A percentile compares a stretch with the other conserved stretches of the same genome.
Conservation (phyloP, 2,329 filamentous ascomycete species). For the Zasmidium citrigriseum region DNA sequence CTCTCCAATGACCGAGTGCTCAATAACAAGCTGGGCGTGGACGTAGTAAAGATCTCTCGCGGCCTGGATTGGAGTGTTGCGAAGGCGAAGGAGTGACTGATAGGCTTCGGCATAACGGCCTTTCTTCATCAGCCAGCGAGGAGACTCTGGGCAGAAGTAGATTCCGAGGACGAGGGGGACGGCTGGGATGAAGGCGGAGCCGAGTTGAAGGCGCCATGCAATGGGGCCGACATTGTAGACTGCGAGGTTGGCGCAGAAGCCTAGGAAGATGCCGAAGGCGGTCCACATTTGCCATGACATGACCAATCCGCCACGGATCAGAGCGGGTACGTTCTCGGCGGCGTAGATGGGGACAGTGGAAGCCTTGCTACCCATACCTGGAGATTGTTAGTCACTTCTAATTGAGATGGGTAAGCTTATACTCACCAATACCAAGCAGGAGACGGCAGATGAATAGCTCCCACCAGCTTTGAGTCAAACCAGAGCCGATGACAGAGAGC, state of each 20-base stretch:
- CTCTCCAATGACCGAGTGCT: slow-evolving; percentile 8
- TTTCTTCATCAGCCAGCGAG: slow-evolving; percentile 31
- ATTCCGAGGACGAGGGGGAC: slow-evolving; percentile 55
- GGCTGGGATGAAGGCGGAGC: slow-evolving; percentile 66
- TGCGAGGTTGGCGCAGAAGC: slow-evolving; percentile 59
- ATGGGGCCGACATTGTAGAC: slow-evolving; percentile 54
- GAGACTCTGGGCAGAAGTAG: slow-evolving; percentile 49
- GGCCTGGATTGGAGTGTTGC: slow-evolving; percentile 31
- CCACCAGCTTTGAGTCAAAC: slow-evolving; percentile 66
- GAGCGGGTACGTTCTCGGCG: slow-evolving; percentile 46
- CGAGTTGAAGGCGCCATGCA: slow-evolving; percentile 63
- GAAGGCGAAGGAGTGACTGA: slow-evolving; percentile 44
- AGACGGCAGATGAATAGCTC: slow-evolving; percentile 69
- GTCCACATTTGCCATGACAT: slow-evolving; percentile 38
- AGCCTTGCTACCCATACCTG: slow-evolving; percentile 43
- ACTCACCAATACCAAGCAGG: slow-evolving; percentile 68
- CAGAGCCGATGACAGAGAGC: slow-evolving; percentile 4
- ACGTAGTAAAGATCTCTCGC: slow-evolving; percentile 34
- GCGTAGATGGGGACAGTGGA: slow-evolving; percentile 42
- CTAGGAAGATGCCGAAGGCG: slow-evolving; percentile 66
- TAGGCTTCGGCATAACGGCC: slow-evolving; percentile 36
- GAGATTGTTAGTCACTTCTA: too few species aligned
- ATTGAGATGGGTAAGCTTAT: too few species aligned
- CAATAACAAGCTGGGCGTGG: slow-evolving; percentile 24
- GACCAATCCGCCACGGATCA: slow-evolving; percentile 46